phyloP scores from a whole-genome alignment of 1,284 basidiomycete genomes.

The Rhizoctonia solani region DNA sequence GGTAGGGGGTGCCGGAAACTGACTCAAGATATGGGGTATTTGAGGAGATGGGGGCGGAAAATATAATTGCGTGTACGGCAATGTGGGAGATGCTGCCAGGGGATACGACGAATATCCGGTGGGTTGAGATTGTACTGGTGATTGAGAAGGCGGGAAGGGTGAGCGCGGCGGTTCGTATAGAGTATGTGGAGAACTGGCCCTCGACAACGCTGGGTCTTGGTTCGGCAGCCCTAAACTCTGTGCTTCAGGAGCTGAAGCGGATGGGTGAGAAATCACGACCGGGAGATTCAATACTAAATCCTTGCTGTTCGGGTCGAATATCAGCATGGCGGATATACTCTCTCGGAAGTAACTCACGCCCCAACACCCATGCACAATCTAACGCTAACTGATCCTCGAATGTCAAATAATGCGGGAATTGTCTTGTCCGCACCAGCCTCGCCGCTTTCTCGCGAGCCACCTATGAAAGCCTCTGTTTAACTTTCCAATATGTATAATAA shows the following conservation, averaged over 20 bases:
- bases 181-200: slow-evolving; percentile 38
- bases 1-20: slow-evolving; percentile 23
- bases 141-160: slow-evolving; percentile 14
- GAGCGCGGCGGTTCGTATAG: slow-evolving; percentile 30
- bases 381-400: slow-evolving; percentile 59
- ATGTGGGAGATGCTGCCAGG: slow-evolving; percentile 36
- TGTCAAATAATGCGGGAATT: slow-evolving; percentile 57
- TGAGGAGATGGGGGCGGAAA: slow-evolving; percentile 38
- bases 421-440: slow-evolving; percentile 43
- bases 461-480: slow-evolving; percentile 48
- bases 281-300: slow-evolving; percentile 67
- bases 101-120: slow-evolving; percentile 26
- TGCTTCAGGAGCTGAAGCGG: slow-evolving; percentile 50
- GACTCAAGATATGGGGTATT: slow-evolving; percentile 40
- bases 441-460: slow-evolving; percentile 50
- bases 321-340: neutral
- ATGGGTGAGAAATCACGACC: slow-evolving; percentile 64
- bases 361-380: slow-evolving; percentile 66
- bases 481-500: neutral
- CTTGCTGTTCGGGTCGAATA: slow-evolving; percentile 57
- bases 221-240: slow-evolving; percentile 2
- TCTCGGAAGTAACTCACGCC: slow-evolving; percentile 50
- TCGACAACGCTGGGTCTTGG: neutral
- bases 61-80: slow-evolving; percentile 31
- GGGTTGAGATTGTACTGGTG: slow-evolving; percentile 10